phyloP scores from a whole-genome alignment of 2,329 filamentous ascomycete genomes.

The Conoideocrella luteorostrata region DNA sequence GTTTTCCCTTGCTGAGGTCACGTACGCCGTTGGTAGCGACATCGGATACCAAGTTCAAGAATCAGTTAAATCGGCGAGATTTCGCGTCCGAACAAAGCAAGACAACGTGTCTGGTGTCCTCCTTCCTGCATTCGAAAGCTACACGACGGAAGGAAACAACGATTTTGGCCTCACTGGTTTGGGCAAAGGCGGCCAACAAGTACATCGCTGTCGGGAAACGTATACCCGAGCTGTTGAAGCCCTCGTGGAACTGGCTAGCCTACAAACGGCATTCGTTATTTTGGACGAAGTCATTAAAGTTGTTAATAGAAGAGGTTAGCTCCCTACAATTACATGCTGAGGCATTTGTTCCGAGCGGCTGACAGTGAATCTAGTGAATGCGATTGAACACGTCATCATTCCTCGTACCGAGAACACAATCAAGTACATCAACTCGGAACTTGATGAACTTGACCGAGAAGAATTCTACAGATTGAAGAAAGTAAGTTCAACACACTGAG shows the following conservation, averaged over 20 bases:
- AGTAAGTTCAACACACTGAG: slow-evolving; percentile 20
- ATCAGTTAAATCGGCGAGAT: slow-evolving; percentile 85
- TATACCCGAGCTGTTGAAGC: slow-evolving; percentile 95
- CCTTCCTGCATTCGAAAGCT: slow-evolving; percentile 88
- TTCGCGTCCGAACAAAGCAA: slow-evolving; percentile 89
- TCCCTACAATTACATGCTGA: background rate
- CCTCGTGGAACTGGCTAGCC: slow-evolving; percentile 85
- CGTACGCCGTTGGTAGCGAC: slow-evolving; percentile 91
- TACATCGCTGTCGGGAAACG: slow-evolving; percentile 89
- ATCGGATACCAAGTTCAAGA: slow-evolving; percentile 98
- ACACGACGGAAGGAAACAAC: slow-evolving; percentile 79
- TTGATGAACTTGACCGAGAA: slow-evolving; percentile 94
- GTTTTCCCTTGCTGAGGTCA: slow-evolving; percentile 95
- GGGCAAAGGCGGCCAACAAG: slow-evolving; percentile 95
- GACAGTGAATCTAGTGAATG: slow-evolving; percentile 60
- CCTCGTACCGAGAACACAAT: slow-evolving; percentile 99
- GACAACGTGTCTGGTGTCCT: slow-evolving; percentile 98
- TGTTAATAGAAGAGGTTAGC: slow-evolving; percentile 83
- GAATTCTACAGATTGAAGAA: slow-evolving; percentile 98
- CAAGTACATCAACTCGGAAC: slow-evolving; percentile 98
- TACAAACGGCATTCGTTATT: slow-evolving; percentile 97
- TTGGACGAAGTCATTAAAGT: slow-evolving; percentile 99
- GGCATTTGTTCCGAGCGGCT: too few relatives aligned
- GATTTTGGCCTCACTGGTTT: slow-evolving; percentile 95
- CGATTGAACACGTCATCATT: slow-evolving; percentile 95